Conservation (phyloP, 495 filamentous ascomycete genomes). For the Penicillium paradoxum region DNA sequence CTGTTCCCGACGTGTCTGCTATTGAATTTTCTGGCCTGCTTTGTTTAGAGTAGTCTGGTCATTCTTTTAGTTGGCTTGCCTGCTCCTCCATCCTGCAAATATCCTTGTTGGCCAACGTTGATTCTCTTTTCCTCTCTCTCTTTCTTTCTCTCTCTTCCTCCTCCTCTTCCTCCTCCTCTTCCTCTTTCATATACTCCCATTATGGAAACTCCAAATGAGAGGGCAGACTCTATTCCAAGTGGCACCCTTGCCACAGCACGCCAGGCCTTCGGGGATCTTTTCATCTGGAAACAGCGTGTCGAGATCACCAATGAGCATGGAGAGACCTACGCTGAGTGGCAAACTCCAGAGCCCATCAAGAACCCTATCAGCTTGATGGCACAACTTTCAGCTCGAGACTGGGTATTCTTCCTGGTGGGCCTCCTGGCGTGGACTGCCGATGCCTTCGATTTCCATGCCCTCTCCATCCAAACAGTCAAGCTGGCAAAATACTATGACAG, state of each 20-base stretch:
- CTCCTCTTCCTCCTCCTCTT: neutral
- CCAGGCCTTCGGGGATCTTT: constrained; percentile 58
- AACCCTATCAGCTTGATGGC: constrained; percentile 59
- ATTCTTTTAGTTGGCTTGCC: neutral
- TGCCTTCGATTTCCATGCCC: constrained; percentile 73
- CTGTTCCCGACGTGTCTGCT: neutral
- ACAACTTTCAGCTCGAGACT: constrained; percentile 50
- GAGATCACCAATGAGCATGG: constrained; percentile 55
- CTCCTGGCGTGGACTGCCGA: constrained; percentile 63
- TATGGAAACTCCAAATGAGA: constrained; percentile 34
- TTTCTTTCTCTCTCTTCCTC: too few relatives aligned
- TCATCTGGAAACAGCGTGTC: constrained; percentile 63
- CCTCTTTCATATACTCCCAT: neutral
- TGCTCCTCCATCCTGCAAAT: neutral
- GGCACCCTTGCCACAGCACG: constrained; percentile 54
- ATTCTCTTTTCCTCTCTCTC: too few relatives aligned
- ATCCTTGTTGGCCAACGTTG: too few relatives aligned
- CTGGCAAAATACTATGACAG: constrained; percentile 60
- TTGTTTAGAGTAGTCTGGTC: neutral
- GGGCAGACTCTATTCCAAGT: constrained; percentile 54
- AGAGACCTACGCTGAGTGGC: constrained; percentile 52
- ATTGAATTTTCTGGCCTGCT: neutral
- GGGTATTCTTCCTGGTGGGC: constrained; percentile 62
- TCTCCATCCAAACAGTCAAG: constrained; percentile 66
- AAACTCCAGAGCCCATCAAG: constrained; percentile 48